Percentiles rank a stretch among this genome's conserved stretches.
phyloP scores from a whole-genome alignment of 2,329 filamentous ascomycete genomes.

The Nemania sp. region DNA sequence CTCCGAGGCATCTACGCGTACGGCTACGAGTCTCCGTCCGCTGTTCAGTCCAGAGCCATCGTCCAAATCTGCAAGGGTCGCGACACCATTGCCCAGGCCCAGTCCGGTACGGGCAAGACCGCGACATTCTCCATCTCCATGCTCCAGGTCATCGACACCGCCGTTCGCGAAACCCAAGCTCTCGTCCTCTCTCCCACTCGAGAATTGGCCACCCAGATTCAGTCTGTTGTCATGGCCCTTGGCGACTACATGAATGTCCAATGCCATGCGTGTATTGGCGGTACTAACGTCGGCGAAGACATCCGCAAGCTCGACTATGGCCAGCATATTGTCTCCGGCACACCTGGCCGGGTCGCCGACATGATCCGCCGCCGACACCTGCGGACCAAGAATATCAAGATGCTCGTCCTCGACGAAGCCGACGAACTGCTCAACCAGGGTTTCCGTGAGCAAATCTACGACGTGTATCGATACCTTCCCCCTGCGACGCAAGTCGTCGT shows the following conservation, averaged over 20 bases:
- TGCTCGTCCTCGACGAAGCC: constrained; percentile 65
- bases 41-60: constrained; percentile 96
- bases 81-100: constrained; percentile 97
- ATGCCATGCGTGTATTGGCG: constrained; percentile 97
- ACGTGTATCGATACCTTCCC: constrained; percentile 95
- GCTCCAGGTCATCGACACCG: constrained; percentile 93
- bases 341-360: constrained; percentile 84
- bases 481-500: constrained; percentile 98
- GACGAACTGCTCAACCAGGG: constrained; percentile 81
- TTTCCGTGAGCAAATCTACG: constrained; percentile 98
- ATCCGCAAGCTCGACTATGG: constrained; percentile 97
- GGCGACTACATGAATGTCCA: constrained; percentile 99
- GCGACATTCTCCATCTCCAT: constrained; percentile 96
- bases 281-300: constrained; percentile 96
- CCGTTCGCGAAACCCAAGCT: constrained; percentile 89
- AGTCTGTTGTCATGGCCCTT: constrained; percentile 99
- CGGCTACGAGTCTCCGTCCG: constrained; percentile 96
- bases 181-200: constrained; percentile 94
- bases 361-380: constrained; percentile 64
- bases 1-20: constrained; percentile 98
- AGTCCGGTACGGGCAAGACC: constrained; percentile 96
- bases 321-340: constrained; percentile 96
- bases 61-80: constrained; percentile 99
- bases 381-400: constrained; percentile 66
- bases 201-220: constrained; percentile 96